Evolutionary conservation across 2,329 filamentous ascomycete genomes (phyloP), one percentile per base, ranked within the genome.

Genomic region (Paecilomyces fulvus): DNA sequence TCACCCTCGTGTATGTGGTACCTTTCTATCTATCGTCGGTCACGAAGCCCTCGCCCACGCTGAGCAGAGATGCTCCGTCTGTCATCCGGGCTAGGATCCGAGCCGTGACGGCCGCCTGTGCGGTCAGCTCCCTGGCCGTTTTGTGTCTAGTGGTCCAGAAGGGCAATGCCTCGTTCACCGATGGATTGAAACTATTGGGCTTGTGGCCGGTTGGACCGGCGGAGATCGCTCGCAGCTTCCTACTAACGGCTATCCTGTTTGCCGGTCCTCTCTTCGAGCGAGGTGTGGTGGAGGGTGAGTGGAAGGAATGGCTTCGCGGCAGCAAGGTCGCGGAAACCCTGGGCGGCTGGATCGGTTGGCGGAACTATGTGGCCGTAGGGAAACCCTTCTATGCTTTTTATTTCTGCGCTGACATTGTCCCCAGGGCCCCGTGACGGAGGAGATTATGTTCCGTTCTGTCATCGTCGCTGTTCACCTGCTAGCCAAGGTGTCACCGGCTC

Each of bases 371-470:
- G 59, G 89, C 89, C 46, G 91, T 94, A 77, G 65, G 87, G 78
- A 48, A 61, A 23, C 21, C 56, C 57, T 51, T 51, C 51, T 31
- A 4, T 7, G 20, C 21, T 59, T 30, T 30, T 12, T 21, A 37
- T 17, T 30, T 33, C 14, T 53, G 55, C 50, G 30, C 55, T 54
- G 49, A 51, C n/a, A 14, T 46, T 70, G 49, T 56, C 12, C 56
- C 21, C 60, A 88, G 87, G 91, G 90, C 33, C 92, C 94, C 0
- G 77, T 94, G 55, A 96, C 91, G 10, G 94, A 99, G 76, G 94
- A 99, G 74, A 78, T 95, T 58, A 87, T 96, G 65, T 99, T 96
- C 79, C 89, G 94, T 67, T 90, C 90, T 3, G 84, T 91, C 62
- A 86, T 92, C 54, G 81, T 96, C 43, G 89, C 92, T 1, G 80